Percentiles rank a stretch among this genome's conserved stretches.
Conservation (phyloP, 805 yeast species). For the Teunomyces gatunensis region DNA sequence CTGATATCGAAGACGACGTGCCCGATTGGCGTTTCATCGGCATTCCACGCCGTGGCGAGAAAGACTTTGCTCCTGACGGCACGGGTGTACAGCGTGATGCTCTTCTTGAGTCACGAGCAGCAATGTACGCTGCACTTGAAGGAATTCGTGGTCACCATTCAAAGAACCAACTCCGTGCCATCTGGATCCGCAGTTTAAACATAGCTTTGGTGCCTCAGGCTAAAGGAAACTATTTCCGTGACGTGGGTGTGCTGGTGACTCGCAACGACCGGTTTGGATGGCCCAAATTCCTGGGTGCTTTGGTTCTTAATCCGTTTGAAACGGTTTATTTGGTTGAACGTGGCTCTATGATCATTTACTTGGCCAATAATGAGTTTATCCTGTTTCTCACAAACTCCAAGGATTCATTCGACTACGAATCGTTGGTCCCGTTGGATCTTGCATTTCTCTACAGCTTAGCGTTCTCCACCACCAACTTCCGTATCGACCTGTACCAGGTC, state of each 20-base stretch:
- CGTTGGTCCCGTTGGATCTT: conserved; percentile 46
- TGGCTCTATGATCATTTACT: conserved; percentile 48
- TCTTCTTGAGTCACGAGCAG: conserved; percentile 54
- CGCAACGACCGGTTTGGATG: conserved; percentile 5
- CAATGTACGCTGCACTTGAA: conserved; percentile 69
- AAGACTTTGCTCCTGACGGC: conserved; percentile 84
- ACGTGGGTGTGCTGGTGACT: conserved; percentile 59
- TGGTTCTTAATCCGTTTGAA: conserved; percentile 64
- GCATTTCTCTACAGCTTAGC: conserved; percentile 61
- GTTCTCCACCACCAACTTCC: conserved; percentile 33
- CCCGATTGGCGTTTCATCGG: conserved; percentile 51
- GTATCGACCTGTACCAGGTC: conserved; percentile 58
- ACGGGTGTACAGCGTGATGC: conserved; percentile 48
- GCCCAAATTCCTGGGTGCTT: conserved; percentile 18
- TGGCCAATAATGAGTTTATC: conserved; percentile 17
- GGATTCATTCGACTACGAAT: conserved; percentile 20
- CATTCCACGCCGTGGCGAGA: conserved; percentile 75
- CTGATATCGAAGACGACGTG: conserved; percentile 41
- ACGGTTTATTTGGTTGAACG: conserved; percentile 76
- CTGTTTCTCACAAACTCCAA: conserved; percentile 13
- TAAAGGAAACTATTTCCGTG: conserved; percentile 69
- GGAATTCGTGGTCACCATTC: conserved; percentile 45
- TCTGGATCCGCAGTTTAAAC: conserved; percentile 34
- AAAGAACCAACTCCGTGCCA: conserved; percentile 54
- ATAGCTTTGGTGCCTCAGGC: conserved; percentile 43